Conservation (phyloP, 805 yeast species). For the Metschnikowia amazonensis region DNA sequence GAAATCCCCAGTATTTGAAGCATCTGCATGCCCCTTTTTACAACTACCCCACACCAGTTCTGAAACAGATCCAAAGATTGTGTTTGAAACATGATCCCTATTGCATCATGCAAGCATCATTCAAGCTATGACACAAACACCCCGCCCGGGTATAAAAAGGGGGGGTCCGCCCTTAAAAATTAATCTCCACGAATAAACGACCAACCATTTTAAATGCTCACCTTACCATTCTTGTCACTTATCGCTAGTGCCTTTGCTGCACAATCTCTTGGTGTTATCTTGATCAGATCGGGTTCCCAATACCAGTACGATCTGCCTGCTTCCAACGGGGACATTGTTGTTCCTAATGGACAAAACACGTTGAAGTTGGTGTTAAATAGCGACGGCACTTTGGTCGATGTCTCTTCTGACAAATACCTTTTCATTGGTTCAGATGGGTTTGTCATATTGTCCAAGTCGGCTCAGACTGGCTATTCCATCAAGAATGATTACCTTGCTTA, state of each 20-base stretch:
- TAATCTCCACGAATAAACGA: background rate
- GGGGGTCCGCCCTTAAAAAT: too few relatives aligned
- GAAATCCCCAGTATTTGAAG: background rate
- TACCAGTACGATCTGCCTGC: conserved; percentile 17
- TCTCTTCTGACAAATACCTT: conserved; percentile 14
- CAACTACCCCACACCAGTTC: background rate
- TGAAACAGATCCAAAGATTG: background rate
- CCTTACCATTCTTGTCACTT: conserved; percentile 17
- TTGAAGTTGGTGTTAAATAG: conserved; percentile 19
- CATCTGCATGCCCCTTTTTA: background rate
- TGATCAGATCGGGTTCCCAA: conserved; percentile 22
- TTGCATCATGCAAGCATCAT: background rate
- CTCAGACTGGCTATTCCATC: conserved; percentile 10
- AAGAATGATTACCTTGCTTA: conserved; percentile 2
- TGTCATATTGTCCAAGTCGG: background rate
- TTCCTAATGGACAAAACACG: conserved; percentile 7
- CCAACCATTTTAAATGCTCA: background rate
- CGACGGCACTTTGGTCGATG: conserved; percentile 20
- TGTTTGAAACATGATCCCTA: background rate
- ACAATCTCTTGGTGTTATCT: conserved; percentile 16
- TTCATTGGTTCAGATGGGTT: conserved; percentile 5
- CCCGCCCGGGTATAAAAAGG: background rate
- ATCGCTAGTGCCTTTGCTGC: conserved; percentile 23
- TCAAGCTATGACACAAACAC: background rate
- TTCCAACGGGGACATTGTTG: conserved; percentile 5